Conservation (phyloP, 768 basidiomycete genomes). For the Cystobasidium ongulense region DNA sequence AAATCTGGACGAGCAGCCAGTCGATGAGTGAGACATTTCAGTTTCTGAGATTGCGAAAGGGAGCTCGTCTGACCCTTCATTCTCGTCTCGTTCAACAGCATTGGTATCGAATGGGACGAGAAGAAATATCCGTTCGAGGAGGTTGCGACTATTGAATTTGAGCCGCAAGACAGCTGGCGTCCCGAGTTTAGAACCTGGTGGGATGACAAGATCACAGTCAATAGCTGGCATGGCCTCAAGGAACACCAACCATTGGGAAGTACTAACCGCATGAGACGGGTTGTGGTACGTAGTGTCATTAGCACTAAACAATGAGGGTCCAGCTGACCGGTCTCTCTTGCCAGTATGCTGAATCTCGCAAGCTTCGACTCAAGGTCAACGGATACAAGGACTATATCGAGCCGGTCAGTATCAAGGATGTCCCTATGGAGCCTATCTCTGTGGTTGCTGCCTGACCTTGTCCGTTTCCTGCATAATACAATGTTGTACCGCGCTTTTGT, state of each 20-base stretch:
- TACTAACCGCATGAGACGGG: slow-evolving; percentile 21
- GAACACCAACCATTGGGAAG: slow-evolving; percentile 29
- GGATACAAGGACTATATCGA: slow-evolving; percentile 30
- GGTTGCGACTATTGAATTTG: slow-evolving; percentile 31
- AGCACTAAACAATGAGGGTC: not conserved
- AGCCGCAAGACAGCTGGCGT: slow-evolving; percentile 30
- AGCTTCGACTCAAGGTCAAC: slow-evolving; percentile 28
- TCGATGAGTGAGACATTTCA: slow-evolving; percentile 16
- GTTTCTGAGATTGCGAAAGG: too few relatives aligned
- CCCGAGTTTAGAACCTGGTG: slow-evolving; percentile 31
- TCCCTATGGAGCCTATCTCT: slow-evolving; percentile 8
- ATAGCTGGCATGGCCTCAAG: slow-evolving; percentile 30
- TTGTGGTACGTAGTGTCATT: slow-evolving; percentile 1
- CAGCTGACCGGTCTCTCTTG: not conserved
- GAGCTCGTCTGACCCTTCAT: not conserved
- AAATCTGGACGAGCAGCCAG: slow-evolving; percentile 30
- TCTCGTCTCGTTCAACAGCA: not conserved
- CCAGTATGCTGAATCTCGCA: slow-evolving; percentile 29
- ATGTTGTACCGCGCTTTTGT: too few relatives aligned
- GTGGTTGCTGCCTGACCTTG: not conserved
- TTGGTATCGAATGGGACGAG: slow-evolving; percentile 25
- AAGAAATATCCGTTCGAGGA: slow-evolving; percentile 32
- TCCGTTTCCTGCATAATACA: too few relatives aligned
- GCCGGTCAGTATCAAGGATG: slow-evolving; percentile 7
- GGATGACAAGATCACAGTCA: slow-evolving; percentile 30